phyloP scores from a whole-genome alignment of 2,329 filamentous ascomycete species.

The Pseudopyricularia javanii region DNA sequence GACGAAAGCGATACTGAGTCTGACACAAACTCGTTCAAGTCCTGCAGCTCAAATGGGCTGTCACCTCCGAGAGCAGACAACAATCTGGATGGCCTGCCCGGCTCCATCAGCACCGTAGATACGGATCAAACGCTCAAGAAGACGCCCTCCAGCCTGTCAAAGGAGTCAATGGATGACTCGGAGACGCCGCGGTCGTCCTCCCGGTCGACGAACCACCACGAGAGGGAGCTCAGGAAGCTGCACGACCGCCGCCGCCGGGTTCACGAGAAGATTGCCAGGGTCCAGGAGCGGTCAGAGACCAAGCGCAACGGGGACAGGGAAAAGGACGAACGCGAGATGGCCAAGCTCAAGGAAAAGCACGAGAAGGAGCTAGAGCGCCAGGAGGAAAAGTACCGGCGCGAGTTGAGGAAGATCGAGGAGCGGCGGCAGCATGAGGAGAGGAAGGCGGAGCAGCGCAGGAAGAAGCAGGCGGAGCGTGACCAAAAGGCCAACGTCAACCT shows the following conservation, averaged over 20 bases:
- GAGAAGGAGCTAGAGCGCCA: slow-evolving; percentile 51
- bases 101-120: neutral
- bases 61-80: neutral
- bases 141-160: slow-evolving; percentile 20
- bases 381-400: slow-evolving; percentile 52
- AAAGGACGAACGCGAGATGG: slow-evolving; percentile 23
- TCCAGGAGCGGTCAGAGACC: slow-evolving; percentile 32
- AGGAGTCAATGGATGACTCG: slow-evolving; percentile 19
- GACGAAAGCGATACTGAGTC: neutral
- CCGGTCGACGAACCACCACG: slow-evolving; percentile 25
- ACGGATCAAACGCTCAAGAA: slow-evolving; percentile 6
- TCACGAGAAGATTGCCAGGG: slow-evolving; percentile 47
- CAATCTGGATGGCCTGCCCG: neutral
- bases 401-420: slow-evolving; percentile 52
- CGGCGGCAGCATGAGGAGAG: slow-evolving; percentile 49
- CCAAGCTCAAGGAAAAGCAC: slow-evolving; percentile 52
- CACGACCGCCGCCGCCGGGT: slow-evolving; percentile 48
- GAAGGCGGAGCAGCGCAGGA: slow-evolving; percentile 39
- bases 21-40: neutral
- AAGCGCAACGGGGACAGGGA: slow-evolving; percentile 30
- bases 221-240: slow-evolving; percentile 55
- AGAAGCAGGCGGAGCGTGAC: slow-evolving; percentile 40
- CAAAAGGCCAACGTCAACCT: slow-evolving; percentile 33
- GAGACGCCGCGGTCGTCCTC: slow-evolving; percentile 5
- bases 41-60: neutral